Conservation (phyloP, 2,329 filamentous ascomycete species). For the Aureobasidium sp. region DNA sequence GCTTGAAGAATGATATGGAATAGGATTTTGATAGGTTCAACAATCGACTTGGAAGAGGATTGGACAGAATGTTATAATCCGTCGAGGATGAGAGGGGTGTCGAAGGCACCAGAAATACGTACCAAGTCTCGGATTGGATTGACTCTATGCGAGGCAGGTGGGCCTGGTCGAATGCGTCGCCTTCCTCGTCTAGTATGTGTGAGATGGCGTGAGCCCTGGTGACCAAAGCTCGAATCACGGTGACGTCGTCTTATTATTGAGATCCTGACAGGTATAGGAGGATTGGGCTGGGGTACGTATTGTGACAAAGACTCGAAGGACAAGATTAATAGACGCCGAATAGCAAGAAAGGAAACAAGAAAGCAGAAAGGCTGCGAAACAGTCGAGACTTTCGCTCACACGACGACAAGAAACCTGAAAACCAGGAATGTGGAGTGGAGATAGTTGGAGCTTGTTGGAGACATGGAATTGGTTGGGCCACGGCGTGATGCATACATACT, state of each 20-base stretch:
- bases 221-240: conserved; percentile 3
- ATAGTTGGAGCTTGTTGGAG: conserved; percentile 4
- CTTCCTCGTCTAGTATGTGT: not conserved
- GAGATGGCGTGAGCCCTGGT: conserved; percentile 9
- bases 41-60: not conserved
- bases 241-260: not conserved
- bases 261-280: not conserved
- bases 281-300: not conserved
- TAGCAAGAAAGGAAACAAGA: not conserved
- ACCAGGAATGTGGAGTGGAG: conserved; percentile 3
- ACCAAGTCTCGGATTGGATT: not conserved
- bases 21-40: not conserved
- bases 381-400: not conserved
- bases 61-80: not conserved
- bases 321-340: not conserved
- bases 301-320: not conserved
- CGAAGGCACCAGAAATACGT: not conserved
- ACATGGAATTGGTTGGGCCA: conserved; percentile 7
- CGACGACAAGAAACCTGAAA: not conserved
- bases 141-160: conserved; percentile 1
- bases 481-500: conserved; percentile 12
- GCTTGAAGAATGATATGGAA: not conserved
- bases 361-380: not conserved
- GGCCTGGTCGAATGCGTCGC: conserved; percentile 7
- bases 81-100: not conserved